phyloP scores from a whole-genome alignment of 345 rosid genomes.

The Euphorbia peplus region DNA sequence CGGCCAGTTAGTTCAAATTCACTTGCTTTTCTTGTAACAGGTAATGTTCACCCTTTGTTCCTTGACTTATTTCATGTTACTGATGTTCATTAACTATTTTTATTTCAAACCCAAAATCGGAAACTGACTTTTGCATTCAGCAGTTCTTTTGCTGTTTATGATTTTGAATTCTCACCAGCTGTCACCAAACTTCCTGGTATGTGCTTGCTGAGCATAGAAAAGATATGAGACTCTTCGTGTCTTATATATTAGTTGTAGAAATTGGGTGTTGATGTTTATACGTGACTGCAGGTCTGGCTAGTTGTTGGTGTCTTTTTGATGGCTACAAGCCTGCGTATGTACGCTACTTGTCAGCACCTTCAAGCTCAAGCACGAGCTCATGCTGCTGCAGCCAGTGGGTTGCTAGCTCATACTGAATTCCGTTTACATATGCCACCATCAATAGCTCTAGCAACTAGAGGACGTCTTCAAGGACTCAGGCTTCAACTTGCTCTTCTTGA shows the following conservation, averaged over 20 bases:
- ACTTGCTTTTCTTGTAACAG: conserved; percentile 86
- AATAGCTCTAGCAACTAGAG: conserved; percentile 82
- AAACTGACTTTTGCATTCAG: conserved; percentile 21
- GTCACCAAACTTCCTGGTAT: conserved; percentile 92
- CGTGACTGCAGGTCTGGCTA: conserved; percentile 72
- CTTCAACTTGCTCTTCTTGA: conserved; percentile 97
- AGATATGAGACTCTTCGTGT: background rate
- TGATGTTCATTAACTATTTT: background rate
- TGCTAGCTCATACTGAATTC: conserved; percentile 81
- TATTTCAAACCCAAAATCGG: conserved; percentile 11
- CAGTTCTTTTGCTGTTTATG: conserved; percentile 91
- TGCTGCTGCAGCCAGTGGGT: conserved; percentile 81
- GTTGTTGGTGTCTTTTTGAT: conserved; percentile 85
- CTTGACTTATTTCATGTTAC: background rate
- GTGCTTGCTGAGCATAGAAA: background rate
- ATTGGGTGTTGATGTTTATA: background rate
- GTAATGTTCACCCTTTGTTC: conserved; percentile 38
- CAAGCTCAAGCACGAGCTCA: conserved; percentile 96
- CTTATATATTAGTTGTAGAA: background rate
- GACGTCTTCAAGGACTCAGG: conserved; percentile 88
- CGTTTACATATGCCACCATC: conserved; percentile 91
- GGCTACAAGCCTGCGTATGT: conserved; percentile 90
- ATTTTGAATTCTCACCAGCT: conserved; percentile 90
- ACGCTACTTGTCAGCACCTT: conserved; percentile 89
- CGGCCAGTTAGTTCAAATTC: conserved; percentile 85